Base-by-base conservation (phyloP, 192 early-diverging fungal species). In the Rhizophlyctis rosea region DNA sequence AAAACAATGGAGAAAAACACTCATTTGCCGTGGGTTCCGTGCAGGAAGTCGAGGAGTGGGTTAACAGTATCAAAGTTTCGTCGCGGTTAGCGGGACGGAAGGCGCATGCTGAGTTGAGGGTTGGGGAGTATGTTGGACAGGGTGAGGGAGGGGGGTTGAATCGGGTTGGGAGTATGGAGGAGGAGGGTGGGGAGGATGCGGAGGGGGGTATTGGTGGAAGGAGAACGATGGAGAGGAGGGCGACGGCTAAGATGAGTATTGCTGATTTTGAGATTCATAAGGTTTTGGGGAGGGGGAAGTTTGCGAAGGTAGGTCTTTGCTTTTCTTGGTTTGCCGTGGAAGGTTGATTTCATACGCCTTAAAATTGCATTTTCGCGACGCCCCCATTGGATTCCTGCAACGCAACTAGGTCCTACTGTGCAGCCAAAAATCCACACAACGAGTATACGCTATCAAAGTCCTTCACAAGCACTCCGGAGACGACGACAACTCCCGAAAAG, bases 371-470 rank as follows among this genome's bases (percentile, higher is more conserved):
- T 5, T 35, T 28, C 13, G 36, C 36, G 5, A 50, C 51, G 27
- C 5, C 51, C 25, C 36, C 50, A 52, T 24, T 9, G 50, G 5
- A 52, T 52, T 9, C 50, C 5, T 7, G 50, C 5, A 27, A 11
- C 11, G 47, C 13, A 57, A 5, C 13, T 24, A 73, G 71, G 73
- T 76, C 34, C 57, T 77, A 34, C 70, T 77, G 14, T 77, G 76
- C 55, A 73, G 65, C 52, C 73, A 73, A 56, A 69, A 70, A 34
- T 70, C 73, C 1, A 74, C 79, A n/a, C 54, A 65, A n/a, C 68
- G 76, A 47, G 76, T 71, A 23, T 81, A 67, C 61, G 76, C 79
- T n/a, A 79, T 78, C 61, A 80, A 80, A 69, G 77, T 80, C 28
- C 59, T 79, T 27, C 32, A 44, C 25, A 78, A 78, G 44, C 54